phyloP scores from a whole-genome alignment of 2,329 filamentous ascomycete genomes.

The Trichoderma koningii region DNA sequence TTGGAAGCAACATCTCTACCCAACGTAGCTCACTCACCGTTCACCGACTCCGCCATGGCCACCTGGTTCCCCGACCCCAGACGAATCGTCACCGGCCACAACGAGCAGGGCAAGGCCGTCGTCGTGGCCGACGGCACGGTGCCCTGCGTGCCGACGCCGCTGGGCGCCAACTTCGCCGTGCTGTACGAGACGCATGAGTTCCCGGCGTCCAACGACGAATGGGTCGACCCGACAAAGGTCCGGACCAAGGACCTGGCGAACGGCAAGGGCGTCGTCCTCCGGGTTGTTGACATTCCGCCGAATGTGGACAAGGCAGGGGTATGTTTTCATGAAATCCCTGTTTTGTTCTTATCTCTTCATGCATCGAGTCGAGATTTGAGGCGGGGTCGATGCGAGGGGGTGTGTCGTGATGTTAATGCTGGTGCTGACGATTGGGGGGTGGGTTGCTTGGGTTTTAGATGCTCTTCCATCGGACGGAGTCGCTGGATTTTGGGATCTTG shows the following conservation, averaged over 20 bases:
- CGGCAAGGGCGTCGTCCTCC: slow-evolving; percentile 29
- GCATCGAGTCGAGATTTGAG: no score
- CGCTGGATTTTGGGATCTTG: slow-evolving; percentile 32
- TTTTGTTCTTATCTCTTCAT: no score
- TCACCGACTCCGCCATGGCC: slow-evolving; percentile 11
- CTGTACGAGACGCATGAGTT: slow-evolving; percentile 33
- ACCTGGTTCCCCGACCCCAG: slow-evolving; percentile 27
- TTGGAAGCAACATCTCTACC: not conserved
- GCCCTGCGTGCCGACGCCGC: slow-evolving; percentile 14
- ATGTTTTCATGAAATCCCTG: not conserved
- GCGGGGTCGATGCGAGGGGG: not conserved
- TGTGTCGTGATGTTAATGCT: not conserved
- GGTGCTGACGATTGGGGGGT: not conserved
- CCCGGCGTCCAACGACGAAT: slow-evolving; percentile 31
- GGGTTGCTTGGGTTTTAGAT: slow-evolving; percentile 15
- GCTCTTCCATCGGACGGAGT: slow-evolving; percentile 32
- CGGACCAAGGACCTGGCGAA: slow-evolving; percentile 31
- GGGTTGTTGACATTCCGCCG: slow-evolving; percentile 31
- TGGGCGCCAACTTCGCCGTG: slow-evolving; percentile 29
- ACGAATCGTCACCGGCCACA: slow-evolving; percentile 32
- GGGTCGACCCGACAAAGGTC: slow-evolving; percentile 29
- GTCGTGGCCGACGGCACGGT: slow-evolving; percentile 28
- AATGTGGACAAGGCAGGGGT: slow-evolving; percentile 27
- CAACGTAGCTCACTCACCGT: not conserved
- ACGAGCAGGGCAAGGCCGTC: slow-evolving; percentile 28